Base-by-base conservation (phyloP, 768 basidiomycete genomes). In the Boletus eberwhitei region DNA sequence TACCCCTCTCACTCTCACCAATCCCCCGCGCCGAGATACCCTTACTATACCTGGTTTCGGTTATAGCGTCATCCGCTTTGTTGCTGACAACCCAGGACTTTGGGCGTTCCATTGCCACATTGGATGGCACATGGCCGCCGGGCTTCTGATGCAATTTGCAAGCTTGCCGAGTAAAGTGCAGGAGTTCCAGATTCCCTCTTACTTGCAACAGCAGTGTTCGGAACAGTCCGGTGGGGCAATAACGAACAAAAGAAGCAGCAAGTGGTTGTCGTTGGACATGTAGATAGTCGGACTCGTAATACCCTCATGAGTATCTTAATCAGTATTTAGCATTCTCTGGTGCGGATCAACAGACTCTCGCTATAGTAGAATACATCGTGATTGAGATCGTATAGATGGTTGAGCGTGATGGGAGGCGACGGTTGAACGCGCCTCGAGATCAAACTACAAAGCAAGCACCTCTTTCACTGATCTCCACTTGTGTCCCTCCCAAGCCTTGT, bases 71-170 rank as follows among this genome's bases (percentile, higher is more conserved):
- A 65, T 79, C 21, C 72, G 78, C 31, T 77, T 77, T 54, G 64
- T 75, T 16, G 69, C 72, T 6, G 75, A 78, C 59, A 77, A 77
- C 50, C 73, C 77, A 0, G 77, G 77, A 31, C 53, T 75, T 37
- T 79, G 77, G 77, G 74, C 75, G 1, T 74, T 79, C 64, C 77
- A 78, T 59, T 78, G 77, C 36, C 77, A 75, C 56, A 64, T 65
- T 59, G 63, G 54, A 45, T 73, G 73, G 74, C 71, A 74, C 55
- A 75, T 74, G 72, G 71, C 73, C 0, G 66, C 73, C 0, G 76
- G 76, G 8, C 59, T 78, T 29, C 35, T 78, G 39, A 71, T 77
- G 71, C 74, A 74, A 53, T 61, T 77, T 48, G 74, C 71, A 54
- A 71, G 67, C 44, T 60, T 76, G 53, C 75, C 75, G 9, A 68